Evolutionary conservation across 495 filamentous ascomycete species (phyloP).

Genomic region (Aspergillus ostianus): DNA sequence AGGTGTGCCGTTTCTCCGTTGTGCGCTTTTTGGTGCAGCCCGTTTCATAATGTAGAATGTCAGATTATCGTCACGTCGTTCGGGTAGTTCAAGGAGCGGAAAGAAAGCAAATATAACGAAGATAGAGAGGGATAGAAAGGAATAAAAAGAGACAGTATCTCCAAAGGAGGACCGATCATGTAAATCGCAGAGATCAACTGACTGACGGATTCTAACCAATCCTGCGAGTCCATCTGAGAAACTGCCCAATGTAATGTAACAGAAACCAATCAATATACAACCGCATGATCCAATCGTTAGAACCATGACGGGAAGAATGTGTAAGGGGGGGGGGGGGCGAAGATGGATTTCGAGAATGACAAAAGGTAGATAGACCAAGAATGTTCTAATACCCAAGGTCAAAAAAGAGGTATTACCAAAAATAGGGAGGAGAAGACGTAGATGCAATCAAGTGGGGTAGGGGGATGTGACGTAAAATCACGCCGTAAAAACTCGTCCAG

Average conservation of each 20-base stretch:
- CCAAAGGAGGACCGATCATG: conserved; percentile 9
- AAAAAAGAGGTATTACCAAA: conserved; percentile 11
- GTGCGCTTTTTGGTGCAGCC: conserved; percentile 3
- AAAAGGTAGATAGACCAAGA: background rate
- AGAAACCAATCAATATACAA: background rate
- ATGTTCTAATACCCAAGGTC: background rate
- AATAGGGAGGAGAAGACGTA: conserved; percentile 18
- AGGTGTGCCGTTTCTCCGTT: conserved; percentile 12
- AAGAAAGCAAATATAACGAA: conserved; percentile 12
- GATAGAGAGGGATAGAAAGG: conserved; percentile 1
- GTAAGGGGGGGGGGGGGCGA: background rate
- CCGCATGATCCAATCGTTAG: background rate
- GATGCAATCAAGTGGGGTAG: conserved; percentile 7
- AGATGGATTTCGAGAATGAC: background rate
- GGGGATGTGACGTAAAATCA: conserved; percentile 10
- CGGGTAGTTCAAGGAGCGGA: conserved; percentile 2
- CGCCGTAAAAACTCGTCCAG: conserved; percentile 30
- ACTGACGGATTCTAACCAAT: background rate
- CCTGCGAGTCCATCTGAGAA: background rate
- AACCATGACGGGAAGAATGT: background rate
- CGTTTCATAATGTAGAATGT: conserved; percentile 12
- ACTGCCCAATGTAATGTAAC: background rate
- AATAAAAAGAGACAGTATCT: conserved; percentile 6
- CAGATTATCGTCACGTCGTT: conserved; percentile 18
- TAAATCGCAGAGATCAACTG: conserved; percentile 1